Percentiles rank a stretch among this genome's conserved stretches.
These are phyloP conservation scores for Phytophthora pini DNA, from an alignment of 352 stramenopile species.

Conservation along the genomic window DNA sequence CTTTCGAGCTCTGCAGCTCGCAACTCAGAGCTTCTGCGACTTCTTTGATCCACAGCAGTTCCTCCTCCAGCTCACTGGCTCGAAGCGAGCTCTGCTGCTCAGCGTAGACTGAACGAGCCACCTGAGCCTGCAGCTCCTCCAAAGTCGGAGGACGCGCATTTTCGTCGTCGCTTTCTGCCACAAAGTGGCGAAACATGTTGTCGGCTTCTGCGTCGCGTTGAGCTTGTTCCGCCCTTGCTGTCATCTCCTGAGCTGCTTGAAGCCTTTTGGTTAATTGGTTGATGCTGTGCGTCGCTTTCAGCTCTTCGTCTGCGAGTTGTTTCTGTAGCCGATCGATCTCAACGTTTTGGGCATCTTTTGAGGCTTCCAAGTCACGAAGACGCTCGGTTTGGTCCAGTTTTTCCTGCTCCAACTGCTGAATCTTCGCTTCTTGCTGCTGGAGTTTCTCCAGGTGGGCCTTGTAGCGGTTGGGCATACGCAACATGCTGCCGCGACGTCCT, in stretches of 20 bases:
- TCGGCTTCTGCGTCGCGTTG: constrained; percentile 33
- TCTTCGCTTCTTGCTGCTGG: constrained; percentile 9
- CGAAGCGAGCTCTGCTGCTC: constrained; percentile 14
- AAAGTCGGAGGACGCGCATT: neutral
- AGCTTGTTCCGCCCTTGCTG: constrained; percentile 20
- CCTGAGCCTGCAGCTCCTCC: constrained; percentile 8
- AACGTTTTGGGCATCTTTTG: neutral
- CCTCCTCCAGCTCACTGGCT: constrained; percentile 19
- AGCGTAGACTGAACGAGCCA: neutral
- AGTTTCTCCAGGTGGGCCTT: constrained; percentile 6
- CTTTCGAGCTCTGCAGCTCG: constrained; percentile 10
- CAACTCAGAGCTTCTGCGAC: constrained; percentile 17
- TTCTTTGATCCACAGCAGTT: constrained; percentile 14
- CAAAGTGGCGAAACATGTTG: constrained; percentile 23
- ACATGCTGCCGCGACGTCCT: constrained; percentile 4
- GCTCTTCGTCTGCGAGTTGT: constrained; percentile 3
- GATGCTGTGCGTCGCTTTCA: constrained; percentile 13
- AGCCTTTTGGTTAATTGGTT: constrained; percentile 17
- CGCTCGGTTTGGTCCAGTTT: constrained; percentile 11
- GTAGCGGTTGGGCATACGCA: constrained; percentile 6
- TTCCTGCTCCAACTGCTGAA: constrained; percentile 12
- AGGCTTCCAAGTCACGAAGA: constrained; percentile 1
- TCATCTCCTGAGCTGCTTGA: neutral
- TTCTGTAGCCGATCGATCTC: constrained; percentile 7
- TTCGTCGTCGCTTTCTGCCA: constrained; percentile 23